These are phyloP conservation scores for Acidiella bohemica DNA, from an alignment of 495 filamentous ascomycete genomes.

Conservation along the genomic window DNA sequence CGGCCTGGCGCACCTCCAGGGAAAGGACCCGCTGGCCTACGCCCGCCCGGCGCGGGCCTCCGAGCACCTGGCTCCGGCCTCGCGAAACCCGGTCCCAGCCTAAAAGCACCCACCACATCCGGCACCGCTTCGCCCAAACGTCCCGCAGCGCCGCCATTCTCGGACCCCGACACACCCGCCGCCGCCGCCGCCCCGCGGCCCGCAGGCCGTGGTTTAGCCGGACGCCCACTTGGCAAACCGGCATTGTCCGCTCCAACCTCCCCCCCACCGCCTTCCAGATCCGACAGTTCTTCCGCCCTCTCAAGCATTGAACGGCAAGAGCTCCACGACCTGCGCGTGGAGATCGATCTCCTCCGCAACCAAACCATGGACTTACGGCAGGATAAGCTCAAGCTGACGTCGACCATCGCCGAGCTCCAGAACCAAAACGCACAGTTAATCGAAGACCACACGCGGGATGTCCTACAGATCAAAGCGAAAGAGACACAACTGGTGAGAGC, in stretches of 20 bases:
- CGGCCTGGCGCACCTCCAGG: slow-evolving; percentile 30
- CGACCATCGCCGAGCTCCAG: slow-evolving; percentile 74
- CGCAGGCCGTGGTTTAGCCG: slow-evolving; percentile 61
- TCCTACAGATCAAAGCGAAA: slow-evolving; percentile 92
- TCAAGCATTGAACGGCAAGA: slow-evolving; percentile 69
- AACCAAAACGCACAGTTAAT: slow-evolving; percentile 94
- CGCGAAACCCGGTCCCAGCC: slow-evolving; percentile 53
- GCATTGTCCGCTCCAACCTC: slow-evolving; percentile 32
- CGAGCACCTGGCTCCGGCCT: slow-evolving; percentile 28
- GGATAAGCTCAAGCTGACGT: slow-evolving; percentile 58
- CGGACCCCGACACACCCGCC: slow-evolving; percentile 43
- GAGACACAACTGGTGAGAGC: slow-evolving; percentile 93
- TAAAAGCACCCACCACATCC: slow-evolving; percentile 42
- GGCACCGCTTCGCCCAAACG: slow-evolving; percentile 35
- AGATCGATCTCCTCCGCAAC: slow-evolving; percentile 62
- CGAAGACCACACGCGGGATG: slow-evolving; percentile 91
- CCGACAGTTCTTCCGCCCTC: slow-evolving; percentile 44
- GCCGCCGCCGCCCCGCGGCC: slow-evolving; percentile 49
- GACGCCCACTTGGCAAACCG: slow-evolving; percentile 75
- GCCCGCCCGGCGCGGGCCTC: slow-evolving; percentile 11
- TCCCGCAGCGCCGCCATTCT: slow-evolving; percentile 35
- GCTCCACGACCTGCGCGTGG: slow-evolving; percentile 70
- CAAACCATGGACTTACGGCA: slow-evolving; percentile 61
- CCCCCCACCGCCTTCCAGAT: slow-evolving; percentile 26
- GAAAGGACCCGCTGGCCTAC: slow-evolving; percentile 2